Conservation (phyloP, 768 basidiomycete genomes). For the Amanita subjunquillea region DNA sequence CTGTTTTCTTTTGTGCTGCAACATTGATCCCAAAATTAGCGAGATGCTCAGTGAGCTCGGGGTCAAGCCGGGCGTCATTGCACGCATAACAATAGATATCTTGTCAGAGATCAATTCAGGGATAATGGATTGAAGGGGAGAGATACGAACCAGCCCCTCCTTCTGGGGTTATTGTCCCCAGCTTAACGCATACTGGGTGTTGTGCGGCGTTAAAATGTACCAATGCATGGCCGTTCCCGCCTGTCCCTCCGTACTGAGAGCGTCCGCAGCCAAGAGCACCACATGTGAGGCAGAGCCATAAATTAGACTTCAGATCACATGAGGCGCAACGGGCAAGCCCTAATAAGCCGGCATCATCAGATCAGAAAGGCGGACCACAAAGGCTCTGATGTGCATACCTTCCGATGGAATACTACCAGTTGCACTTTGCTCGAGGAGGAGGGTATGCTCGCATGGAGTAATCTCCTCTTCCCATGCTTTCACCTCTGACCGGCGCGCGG, state of each 20-base stretch:
- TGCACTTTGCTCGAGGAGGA: conserved; percentile 31
- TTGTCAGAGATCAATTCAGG: conserved; percentile 14
- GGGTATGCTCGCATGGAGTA: conserved; percentile 70
- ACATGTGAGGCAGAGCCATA: conserved; percentile 94
- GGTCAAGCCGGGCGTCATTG: conserved; percentile 75
- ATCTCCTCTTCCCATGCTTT: conserved; percentile 99
- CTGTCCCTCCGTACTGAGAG: conserved; percentile 67
- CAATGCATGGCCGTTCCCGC: conserved; percentile 88
- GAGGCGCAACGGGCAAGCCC: conserved; percentile 50
- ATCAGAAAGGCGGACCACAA: neutral
- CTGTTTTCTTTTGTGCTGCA: conserved; percentile 74
- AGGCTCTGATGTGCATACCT: conserved; percentile 23
- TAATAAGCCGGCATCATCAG: neutral
- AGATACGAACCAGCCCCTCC: conserved; percentile 66
- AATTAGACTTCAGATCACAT: conserved; percentile 83
- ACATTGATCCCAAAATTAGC: conserved; percentile 83
- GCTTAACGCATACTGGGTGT: conserved; percentile 82
- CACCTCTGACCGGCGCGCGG: conserved; percentile 87
- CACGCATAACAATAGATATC: conserved; percentile 94
- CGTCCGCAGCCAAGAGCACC: conserved; percentile 87
- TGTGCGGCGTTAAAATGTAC: conserved; percentile 60
- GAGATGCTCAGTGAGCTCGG: conserved; percentile 64
- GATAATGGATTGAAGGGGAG: neutral
- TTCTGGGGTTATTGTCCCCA: conserved; percentile 95
- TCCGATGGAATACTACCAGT: conserved; percentile 40